Base-by-base conservation (phyloP, 1,284 basidiomycete species). In the Austroboletus rostrupii region DNA sequence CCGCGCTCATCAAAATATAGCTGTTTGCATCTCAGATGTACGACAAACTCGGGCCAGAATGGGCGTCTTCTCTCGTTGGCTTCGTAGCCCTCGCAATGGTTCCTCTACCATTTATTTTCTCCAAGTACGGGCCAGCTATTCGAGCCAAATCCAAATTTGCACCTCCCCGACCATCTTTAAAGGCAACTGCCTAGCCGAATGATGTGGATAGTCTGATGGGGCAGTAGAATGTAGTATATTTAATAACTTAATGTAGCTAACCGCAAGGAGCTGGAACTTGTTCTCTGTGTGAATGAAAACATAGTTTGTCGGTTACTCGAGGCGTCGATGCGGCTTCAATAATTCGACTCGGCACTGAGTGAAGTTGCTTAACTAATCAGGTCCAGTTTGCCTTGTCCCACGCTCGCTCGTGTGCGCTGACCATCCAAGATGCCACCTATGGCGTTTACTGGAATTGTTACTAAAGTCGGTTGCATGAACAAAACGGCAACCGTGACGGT, bases 401-500 rank as follows among this genome's bases (percentile, higher is more conserved):
- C 51, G 38, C 37, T 16, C 32, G 13, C 32, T n/a, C n/a, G n/a
- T n/a, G 5, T 16, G n/a, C 32, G 12, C 16, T 33, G 13, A 33
- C 16, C 39, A 14, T 32, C 40, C 53, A 50, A 52, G 23, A 90
- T 90, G 87, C 85, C 87, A 31, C 87, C 87, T 20, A 83, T 89
- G 78, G 69, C 80, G 16, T 77, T 90, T 50, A 74, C 74, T 21
- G 88, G 88, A 10, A 61, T 82, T 36, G 89, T 91, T 23, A 85
- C 85, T 21, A 90, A 87, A 67, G 83, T 79, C 17, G 87, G 88
- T 13, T 79, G 74, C 59, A 91, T 91, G 88, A 75, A 81, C 51
- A 90, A 90, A 63, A 91, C 88, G 0, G 88, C 78, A 16, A 91
- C 89, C 0, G 87, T 91, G 38, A 83, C 83, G 1, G 86, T 91